phyloP scores from a whole-genome alignment of 257 asterid species.

The Ocimum tenuiflorum region DNA sequence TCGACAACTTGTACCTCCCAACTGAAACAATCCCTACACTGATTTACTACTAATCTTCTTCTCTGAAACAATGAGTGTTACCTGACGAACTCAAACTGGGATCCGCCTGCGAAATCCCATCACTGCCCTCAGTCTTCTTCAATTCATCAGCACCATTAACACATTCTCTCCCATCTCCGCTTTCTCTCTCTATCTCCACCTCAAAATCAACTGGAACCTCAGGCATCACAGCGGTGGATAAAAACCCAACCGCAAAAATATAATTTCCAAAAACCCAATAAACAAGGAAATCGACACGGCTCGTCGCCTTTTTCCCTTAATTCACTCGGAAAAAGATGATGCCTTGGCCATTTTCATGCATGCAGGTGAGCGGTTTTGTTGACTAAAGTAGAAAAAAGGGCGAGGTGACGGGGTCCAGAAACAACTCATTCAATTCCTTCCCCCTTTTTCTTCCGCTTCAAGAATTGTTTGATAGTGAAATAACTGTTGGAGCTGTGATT shows the following conservation, averaged over 20 bases:
- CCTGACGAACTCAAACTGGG: slow-evolving; percentile 30
- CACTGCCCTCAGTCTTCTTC: slow-evolving; percentile 12
- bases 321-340: slow-evolving; percentile 13
- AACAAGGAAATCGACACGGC: neutral
- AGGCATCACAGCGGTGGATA: slow-evolving; percentile 23
- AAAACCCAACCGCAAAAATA: no score
- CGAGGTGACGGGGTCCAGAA: slow-evolving; percentile 7
- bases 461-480: neutral
- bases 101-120: slow-evolving; percentile 25
- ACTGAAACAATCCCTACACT: slow-evolving; percentile 8
- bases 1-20: neutral
- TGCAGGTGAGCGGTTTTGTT: slow-evolving; percentile 20
- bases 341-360: slow-evolving; percentile 27
- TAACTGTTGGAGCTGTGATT: no score
- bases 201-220: slow-evolving; percentile 29
- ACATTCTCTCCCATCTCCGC: slow-evolving; percentile 14
- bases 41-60: neutral
- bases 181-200: slow-evolving; percentile 35
- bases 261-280: neutral
- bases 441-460: neutral
- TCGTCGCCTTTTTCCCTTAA: neutral
- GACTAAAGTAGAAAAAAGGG: neutral
- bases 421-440: neutral
- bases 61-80: slow-evolving; percentile 20
- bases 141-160: slow-evolving; percentile 5